phyloP scores from a whole-genome alignment of 805 yeast genomes.

The Pichia membranifaciens region DNA sequence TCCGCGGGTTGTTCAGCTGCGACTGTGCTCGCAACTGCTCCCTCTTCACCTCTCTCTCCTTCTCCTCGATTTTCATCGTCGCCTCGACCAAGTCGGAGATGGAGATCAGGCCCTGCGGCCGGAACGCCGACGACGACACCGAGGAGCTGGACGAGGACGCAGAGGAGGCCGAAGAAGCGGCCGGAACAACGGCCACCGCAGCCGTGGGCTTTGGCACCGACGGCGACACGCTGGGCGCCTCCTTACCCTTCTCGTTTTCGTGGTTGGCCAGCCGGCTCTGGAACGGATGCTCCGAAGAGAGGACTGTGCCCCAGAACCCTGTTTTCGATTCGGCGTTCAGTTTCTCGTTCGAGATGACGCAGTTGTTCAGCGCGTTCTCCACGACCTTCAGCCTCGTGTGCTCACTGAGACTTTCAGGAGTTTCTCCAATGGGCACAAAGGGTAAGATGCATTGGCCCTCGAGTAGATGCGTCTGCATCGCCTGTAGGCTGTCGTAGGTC shows the following conservation, averaged over 20 bases:
- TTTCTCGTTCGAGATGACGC: slow-evolving; percentile 1
- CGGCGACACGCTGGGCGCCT: not conserved
- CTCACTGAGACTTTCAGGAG: not conserved
- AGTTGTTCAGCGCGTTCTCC: not conserved
- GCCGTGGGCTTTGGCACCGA: not conserved
- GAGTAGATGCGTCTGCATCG: not conserved
- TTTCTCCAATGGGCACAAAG: not conserved
- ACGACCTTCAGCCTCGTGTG: not conserved
- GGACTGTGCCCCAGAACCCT: slow-evolving; percentile 3
- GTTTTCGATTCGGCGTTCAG: not conserved
- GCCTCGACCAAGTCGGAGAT: slow-evolving; percentile 9
- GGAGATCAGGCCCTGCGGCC: not conserved
- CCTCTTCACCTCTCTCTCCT: not conserved
- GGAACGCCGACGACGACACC: not conserved
- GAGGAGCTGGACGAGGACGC: no score
- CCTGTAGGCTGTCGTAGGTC: not conserved
- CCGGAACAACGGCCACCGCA: no score
- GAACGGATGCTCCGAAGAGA: not conserved
- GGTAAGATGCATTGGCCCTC: slow-evolving; percentile 1
- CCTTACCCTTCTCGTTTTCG: not conserved
- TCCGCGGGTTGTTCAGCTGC: not conserved
- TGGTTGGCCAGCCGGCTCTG: not conserved
- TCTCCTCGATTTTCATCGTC: slow-evolving; percentile 6
- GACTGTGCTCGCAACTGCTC: not conserved
- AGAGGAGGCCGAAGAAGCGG: no score